Base-by-base conservation (phyloP, 2,329 filamentous ascomycete species). In the Ustulina deusta region DNA sequence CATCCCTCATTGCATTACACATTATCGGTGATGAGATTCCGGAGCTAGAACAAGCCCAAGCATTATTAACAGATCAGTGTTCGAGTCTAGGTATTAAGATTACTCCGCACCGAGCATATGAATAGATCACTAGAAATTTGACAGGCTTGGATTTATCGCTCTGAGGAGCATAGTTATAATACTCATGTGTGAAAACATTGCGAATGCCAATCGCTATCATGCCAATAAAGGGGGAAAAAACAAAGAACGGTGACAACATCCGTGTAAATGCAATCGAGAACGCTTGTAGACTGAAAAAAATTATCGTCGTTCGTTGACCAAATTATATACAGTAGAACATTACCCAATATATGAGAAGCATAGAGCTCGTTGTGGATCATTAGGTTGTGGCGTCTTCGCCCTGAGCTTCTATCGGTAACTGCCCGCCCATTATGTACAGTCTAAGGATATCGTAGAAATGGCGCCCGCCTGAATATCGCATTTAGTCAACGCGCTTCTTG, bases 321-420 rank as follows among this genome's bases (percentile, higher is more conserved):
- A 63, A 67, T 27, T 69, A 67, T 69, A 66, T 69, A 69, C 67
- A 69, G n/a, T 32, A 63, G 56, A 61, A 69, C 48, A 64, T 44
- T 58, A 57, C 20, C 48, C 34, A 61, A 48, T 46, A 61, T 44
- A 60, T 61, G 51, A 44, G 22, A 55, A 38, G 55, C 61, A 49
- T 64, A 44, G 32, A 59, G 58, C 54, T 63, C 38, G 32, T 63
- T 55, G 22, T 40, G 1, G 32, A 34, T 40, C 38, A 44, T 48
- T 49, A 57, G 59, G 38, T 51, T 48, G 15, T 44, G 51, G 48
- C 38, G 40, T 17, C 54, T 27, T 58, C 17, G 52, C 36, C 40
- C 38, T 15, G 5, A 52, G 3, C 48, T 60, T 40, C 29, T 63
- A 59, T 63, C 59, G 29, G 46, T 60, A 29, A 46, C 63, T 60